Evolutionary conservation across 352 stramenopile species (phyloP).

Genomic region (Hyaloperonospora brassicae): DNA sequence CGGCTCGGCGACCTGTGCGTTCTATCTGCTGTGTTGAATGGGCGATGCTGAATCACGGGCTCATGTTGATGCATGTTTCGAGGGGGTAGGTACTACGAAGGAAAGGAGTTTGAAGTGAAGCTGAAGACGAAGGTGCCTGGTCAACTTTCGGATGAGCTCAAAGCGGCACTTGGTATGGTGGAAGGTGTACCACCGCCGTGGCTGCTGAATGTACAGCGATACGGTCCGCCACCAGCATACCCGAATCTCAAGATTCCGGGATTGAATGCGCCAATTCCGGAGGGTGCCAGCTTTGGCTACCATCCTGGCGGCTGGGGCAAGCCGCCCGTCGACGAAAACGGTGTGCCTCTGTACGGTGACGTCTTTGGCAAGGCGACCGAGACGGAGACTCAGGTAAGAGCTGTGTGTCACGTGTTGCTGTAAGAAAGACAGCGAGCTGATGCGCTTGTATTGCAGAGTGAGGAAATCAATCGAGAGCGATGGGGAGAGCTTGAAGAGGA

Average conservation of each 20-base stretch:
- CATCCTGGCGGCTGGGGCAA: conserved; percentile 96
- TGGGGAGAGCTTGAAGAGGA: conserved; percentile 68
- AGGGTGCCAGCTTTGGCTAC: conserved; percentile 92
- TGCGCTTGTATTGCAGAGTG: conserved; percentile 14
- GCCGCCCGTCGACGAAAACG: conserved; percentile 93
- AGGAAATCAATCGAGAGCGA: conserved; percentile 51
- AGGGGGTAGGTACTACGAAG: conserved; percentile 91
- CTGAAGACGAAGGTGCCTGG: conserved; percentile 88
- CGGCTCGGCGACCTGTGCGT: conserved; percentile 73
- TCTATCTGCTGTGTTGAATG: neutral
- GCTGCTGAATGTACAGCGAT: conserved; percentile 98
- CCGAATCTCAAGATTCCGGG: conserved; percentile 94
- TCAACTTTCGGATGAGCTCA: conserved; percentile 78
- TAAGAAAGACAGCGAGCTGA: conserved; percentile 3
- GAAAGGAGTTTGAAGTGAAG: conserved; percentile 93
- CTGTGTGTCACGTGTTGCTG: neutral
- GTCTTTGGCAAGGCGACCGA: conserved; percentile 81
- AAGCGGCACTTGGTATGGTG: conserved; percentile 92
- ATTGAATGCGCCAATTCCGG: conserved; percentile 94
- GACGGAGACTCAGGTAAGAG: conserved; percentile 22
- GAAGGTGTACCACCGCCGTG: conserved; percentile 91
- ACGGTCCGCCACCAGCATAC: conserved; percentile 95
- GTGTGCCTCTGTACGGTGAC: conserved; percentile 94
- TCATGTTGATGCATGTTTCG: conserved; percentile 2
- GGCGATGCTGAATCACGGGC: neutral